Conservation (phyloP, 2,329 filamentous ascomycete genomes). For the Pseudogymnoascus verrucosus region DNA sequence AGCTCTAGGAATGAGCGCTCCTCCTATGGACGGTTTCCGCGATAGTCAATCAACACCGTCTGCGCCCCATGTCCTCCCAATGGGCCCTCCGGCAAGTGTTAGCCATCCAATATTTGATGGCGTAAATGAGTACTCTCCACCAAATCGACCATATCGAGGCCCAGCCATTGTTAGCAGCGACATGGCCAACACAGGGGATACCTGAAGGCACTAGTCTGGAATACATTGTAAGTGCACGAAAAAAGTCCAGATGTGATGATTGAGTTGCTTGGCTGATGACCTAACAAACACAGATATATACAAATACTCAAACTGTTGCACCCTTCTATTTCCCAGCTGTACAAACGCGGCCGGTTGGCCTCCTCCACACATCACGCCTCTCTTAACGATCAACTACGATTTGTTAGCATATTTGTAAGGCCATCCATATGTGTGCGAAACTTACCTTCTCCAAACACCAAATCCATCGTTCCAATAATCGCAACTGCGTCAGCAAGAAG, state of each 20-base stretch:
- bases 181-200: background rate
- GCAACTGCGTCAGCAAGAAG: slow-evolving; percentile 93
- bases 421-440: slow-evolving; percentile 16
- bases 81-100: background rate
- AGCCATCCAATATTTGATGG: background rate
- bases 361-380: slow-evolving; percentile 2
- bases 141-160: background rate
- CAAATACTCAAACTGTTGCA: slow-evolving; percentile 21
- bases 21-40: background rate
- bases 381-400: slow-evolving; percentile 41
- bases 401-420: slow-evolving; percentile 16
- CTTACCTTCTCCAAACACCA: slow-evolving; percentile 56
- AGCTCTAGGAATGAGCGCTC: background rate
- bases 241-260: background rate
- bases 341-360: background rate
- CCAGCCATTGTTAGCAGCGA: slow-evolving; percentile 2
- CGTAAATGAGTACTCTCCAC: background rate
- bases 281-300: slow-evolving; percentile 15
- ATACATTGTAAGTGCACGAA: slow-evolving; percentile 2
- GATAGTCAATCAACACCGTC: background rate
- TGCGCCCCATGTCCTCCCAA: background rate
- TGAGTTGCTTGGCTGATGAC: slow-evolving; percentile 16
- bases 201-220: background rate
- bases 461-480: slow-evolving; percentile 84
- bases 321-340: slow-evolving; percentile 9